Evolutionary conservation across 2,329 filamentous ascomycete genomes (phyloP), one percentile per base, ranked within the genome.

Genomic region (Nothophoma quercina): DNA sequence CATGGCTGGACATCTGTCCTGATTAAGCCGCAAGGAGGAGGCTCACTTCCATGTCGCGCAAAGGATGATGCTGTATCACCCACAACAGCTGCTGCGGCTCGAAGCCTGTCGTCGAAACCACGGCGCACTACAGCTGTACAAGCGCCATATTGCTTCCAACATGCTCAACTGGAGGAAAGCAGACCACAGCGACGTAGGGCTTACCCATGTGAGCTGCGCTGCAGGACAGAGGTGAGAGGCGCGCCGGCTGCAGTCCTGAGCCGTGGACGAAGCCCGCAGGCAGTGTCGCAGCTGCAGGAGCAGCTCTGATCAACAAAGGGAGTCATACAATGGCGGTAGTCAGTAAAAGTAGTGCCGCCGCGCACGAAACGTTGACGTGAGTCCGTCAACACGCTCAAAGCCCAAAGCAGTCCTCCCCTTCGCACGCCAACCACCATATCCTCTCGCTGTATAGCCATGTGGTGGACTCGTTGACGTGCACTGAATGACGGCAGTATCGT

Each of bases 281-380:
- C 15, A 21, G 19, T 21, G 28, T 33, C 33, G 44, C 28, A 19
- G 39, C 50, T 42, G 38, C 43, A 38, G 19, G 32, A 15, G 43
- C 43, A 53, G 39, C 39, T 35, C 23, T n/a, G 39, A 15, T 43
- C 38, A 53, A 48, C n/a, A 33, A 34, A 38, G 6, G 50, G 29
- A 12, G n/a, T 47, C 42, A 48, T 28, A 33, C 50, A 53, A 32
- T 19, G 13, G 43, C 48, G 50, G 21, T 26, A n/a, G 39, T 48
- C 30, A 48, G 32, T 15, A 33, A 15, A n/a, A 22, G 34, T 16
- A 22, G 12, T 19, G 44, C 22, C 15, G 50, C 32, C 7, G 33
- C 21, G 43, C 42, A 19, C 22, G 6, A 33, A 26, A 43, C 4
- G 26, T 33, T 16, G 43, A 48, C 7, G 34, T 22, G 21, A n/a